Evolutionary conservation across 768 basidiomycete genomes (phyloP), one percentile per base, ranked within the genome.

Genomic region (Termitomyces sp.): DNA sequence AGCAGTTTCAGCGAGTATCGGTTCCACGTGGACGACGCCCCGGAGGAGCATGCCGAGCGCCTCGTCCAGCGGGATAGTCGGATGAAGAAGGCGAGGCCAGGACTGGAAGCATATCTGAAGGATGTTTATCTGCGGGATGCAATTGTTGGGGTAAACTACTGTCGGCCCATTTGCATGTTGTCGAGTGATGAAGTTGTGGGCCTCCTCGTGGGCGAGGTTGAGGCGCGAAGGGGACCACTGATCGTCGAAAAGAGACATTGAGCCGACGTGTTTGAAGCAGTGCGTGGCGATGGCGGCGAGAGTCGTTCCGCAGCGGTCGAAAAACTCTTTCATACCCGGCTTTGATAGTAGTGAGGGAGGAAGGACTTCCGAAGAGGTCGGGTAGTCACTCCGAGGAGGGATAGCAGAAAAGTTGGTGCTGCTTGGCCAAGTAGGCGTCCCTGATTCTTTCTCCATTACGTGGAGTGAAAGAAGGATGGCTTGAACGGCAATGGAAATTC

Each of bases 1-100:
- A 0, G 95, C 89, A 16, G 83, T 84, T n/a, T 89, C 86, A 40
- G 82, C 83, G 1, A 96, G 78, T 2, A 75, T 67, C 1, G 92
- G 90, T 64, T 97, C 93, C 35, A 94, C 86, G 65, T 96, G 95
- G 28, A 92, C 80, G n/a, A 92, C 83, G 2, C 90, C 91, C 38
- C 86, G 84, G 50, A 95, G 78, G 28, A 96, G 82, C 79, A 93
- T 86, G 65, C 93, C 89, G 55, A 93, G 79, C 0, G 87, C 84
- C 46, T 89, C 88, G 12, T 79, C 70, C 52, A 89, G 71, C 46
- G 84, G 67, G 36, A 84, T 76, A 4, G 81, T 77, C 2, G 80
- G 73, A 68, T 88, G 84, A 46, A 94, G 78, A 67, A 86, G 90
- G 3, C 95, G 85, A 0, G 95, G 95, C 87, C 94, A 90, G 6